Percentiles rank a stretch among this genome's conserved stretches.
Evolutionary conservation across 2,329 filamentous ascomycete species (phyloP).

Genomic region (Penicillium sp.): DNA sequence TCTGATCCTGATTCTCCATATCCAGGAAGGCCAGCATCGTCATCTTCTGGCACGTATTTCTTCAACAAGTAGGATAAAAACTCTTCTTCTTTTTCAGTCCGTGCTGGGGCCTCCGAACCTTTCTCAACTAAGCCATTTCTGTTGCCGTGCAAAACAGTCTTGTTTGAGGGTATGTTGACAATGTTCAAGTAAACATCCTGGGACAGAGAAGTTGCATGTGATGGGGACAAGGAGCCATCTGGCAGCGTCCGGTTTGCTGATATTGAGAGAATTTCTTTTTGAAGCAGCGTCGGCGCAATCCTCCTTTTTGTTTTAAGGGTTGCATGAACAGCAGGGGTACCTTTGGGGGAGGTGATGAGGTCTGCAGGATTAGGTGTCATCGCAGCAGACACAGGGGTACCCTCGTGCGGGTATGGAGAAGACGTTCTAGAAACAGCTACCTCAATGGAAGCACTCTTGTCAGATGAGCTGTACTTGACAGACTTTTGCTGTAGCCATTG

Average conservation of each 20-base stretch:
- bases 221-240: neutral
- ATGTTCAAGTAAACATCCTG: neutral
- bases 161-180: neutral
- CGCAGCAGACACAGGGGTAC: neutral
- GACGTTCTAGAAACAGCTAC: neutral
- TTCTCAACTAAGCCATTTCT: neutral
- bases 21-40: slow-evolving; percentile 49
- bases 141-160: neutral
- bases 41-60: slow-evolving; percentile 43
- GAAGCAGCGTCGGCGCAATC: neutral
- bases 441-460: neutral
- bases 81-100: neutral
- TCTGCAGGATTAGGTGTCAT: neutral
- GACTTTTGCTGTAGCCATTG: slow-evolving; percentile 56
- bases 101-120: neutral
- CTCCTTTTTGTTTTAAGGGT: neutral
- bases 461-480: slow-evolving; percentile 43
- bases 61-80: slow-evolving; percentile 38
- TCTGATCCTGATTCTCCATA: slow-evolving; percentile 58
- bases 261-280: too few species aligned
- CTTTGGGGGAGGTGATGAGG: neutral
- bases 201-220: neutral
- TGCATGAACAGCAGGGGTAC: too few species aligned
- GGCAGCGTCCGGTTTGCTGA: neutral
- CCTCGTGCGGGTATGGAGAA: neutral